Evolutionary conservation across 768 basidiomycete genomes (phyloP).

Genomic region (Leccinum pellstonianum): DNA sequence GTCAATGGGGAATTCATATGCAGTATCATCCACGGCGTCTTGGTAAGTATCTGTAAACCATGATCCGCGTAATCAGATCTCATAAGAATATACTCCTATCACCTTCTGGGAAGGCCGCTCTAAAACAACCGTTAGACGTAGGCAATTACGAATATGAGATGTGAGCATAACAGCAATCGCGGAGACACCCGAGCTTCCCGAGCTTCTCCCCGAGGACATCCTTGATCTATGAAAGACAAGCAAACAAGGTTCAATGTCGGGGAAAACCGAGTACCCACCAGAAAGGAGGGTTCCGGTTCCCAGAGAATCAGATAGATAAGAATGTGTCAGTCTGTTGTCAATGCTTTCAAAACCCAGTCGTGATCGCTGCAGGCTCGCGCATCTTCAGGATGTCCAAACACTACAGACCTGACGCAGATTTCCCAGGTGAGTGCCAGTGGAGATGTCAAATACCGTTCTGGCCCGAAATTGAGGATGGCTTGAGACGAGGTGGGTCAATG

Average conservation of each 20-base stretch:
- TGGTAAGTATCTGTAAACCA: neutral
- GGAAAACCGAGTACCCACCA: neutral
- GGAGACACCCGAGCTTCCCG: neutral
- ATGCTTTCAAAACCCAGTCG: neutral
- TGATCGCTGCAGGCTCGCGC: neutral
- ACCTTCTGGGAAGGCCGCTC: neutral
- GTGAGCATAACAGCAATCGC: neutral
- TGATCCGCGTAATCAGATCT: neutral
- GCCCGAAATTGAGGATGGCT: neutral
- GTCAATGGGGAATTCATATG: neutral
- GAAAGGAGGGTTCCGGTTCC: neutral
- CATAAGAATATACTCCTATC: neutral
- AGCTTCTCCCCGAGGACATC: neutral
- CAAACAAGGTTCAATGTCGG: neutral
- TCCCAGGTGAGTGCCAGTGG: neutral
- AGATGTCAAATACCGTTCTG: neutral
- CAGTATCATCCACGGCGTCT: neutral
- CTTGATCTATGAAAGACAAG: neutral
- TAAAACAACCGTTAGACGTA: neutral
- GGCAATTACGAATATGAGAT: neutral
- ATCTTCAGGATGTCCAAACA: neutral
- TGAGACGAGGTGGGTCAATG: neutral
- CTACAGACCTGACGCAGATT: neutral
- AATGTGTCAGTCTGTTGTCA: neutral
- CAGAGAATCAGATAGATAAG: neutral